Base-by-base conservation (phyloP, 192 early-diverging fungal genomes). In the Ambispora gerdemannii region DNA sequence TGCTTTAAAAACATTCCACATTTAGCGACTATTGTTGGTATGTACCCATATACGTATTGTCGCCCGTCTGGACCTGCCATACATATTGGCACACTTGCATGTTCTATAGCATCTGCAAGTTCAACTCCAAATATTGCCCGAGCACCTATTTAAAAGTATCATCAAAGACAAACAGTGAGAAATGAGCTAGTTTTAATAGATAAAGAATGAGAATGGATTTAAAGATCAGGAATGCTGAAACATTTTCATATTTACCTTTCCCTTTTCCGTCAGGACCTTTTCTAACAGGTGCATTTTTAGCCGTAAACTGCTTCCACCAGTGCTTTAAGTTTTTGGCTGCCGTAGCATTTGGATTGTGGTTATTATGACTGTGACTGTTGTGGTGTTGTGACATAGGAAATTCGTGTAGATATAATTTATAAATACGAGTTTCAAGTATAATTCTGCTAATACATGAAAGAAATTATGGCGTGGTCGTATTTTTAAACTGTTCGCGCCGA, bases 11-110 rank as follows among this genome's bases (percentile, higher is more conserved):
- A 59, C 74, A 72, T 77, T 24, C 78, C 78, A 34, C 78, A 80
- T 34, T 80, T 80, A 27, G 74, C 72, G 36, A 80, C 78, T 13
- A 80, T 77, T 8, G 78, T 80, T 20, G 78, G 78, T 28, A 80
- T 80, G 30, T 75, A 80, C 0, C 78, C 78, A 63, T 77, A 77
- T 51, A 67, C 63, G 55, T 38, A 56, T 55, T 69, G 67, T 28
- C 25, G 49, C 13, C 67, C 67, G 32, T 69, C 52, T 25, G 67
- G 15, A 3, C 52, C 67, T 20, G 67, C 67, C 67, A 69, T 69
- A 24, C 67, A 69, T 63, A 80, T 73, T 19, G 78, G 78, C 3
- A 80, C 72, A 19, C 74, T 73, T 24, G 79, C 79, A 70, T 80
- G 77, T 8, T 64, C 58, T 60, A 80, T 77, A 24, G 75, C 76